A percentile compares a stretch with the other conserved stretches of the same genome.
phyloP scores from a whole-genome alignment of 176 grass and related monocot genomes.

The Lolium perenne region DNA sequence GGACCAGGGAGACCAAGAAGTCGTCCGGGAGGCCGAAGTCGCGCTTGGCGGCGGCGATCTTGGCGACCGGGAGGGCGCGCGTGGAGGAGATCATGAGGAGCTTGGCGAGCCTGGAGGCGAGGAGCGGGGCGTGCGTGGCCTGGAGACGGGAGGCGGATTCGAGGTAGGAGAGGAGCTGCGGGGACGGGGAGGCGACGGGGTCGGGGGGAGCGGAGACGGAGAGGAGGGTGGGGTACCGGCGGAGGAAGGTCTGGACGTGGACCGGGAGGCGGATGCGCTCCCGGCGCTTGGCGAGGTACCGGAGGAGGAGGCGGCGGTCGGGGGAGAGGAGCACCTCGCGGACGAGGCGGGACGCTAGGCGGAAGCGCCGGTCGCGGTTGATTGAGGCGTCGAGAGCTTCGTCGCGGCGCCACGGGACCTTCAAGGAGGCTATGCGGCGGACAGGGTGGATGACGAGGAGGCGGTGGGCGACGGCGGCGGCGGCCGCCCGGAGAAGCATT shows the following conservation, averaged over 20 bases:
- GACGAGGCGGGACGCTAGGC: conserved; percentile 57
- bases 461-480: neutral
- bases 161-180: conserved; percentile 59
- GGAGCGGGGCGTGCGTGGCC: conserved; percentile 46
- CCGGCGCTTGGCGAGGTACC: conserved; percentile 82
- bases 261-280: conserved; percentile 63
- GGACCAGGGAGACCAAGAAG: conserved; percentile 71
- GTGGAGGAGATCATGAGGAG: conserved; percentile 88
- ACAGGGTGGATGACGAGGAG: neutral
- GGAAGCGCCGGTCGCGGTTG: conserved; percentile 69
- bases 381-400: conserved; percentile 58
- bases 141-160: conserved; percentile 47
- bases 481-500: conserved; percentile 39
- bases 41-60: conserved; percentile 68
- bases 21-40: conserved; percentile 88
- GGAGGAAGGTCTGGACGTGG: conserved; percentile 68
- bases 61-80: conserved; percentile 60
- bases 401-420: conserved; percentile 80
- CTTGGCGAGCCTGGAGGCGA: conserved; percentile 73
- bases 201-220: conserved; percentile 56
- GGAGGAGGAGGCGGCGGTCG: conserved; percentile 58
- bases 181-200: conserved; percentile 68
- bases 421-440: conserved; percentile 53
- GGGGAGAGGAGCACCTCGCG: conserved; percentile 81
- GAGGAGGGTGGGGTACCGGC: conserved; percentile 75